Percentiles rank a stretch among this genome's conserved stretches.
These are phyloP conservation scores for Aschersonia sp. DNA, from an alignment of 2,329 filamentous ascomycete genomes.

Conservation along the genomic window DNA sequence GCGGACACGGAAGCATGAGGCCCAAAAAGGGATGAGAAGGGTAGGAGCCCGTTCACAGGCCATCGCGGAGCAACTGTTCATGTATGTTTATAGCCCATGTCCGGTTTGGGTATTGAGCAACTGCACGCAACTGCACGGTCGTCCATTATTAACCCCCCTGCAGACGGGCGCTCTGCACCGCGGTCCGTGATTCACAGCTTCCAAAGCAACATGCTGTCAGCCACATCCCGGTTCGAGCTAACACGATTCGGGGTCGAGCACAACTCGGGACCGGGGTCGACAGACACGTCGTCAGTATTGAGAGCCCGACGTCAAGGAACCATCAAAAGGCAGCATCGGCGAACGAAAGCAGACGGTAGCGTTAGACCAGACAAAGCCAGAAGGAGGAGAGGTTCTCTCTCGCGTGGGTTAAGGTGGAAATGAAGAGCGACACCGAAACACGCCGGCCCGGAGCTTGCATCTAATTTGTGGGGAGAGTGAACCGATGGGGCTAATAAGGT, in stretches of 20 bases:
- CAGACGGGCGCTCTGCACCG: not conserved
- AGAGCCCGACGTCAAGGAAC: not conserved
- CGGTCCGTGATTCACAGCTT: not conserved
- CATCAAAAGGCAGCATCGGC: not conserved
- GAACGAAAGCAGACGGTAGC: not conserved
- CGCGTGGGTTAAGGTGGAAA: conserved; percentile 1
- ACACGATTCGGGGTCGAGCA: too few species aligned
- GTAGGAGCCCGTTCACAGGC: too few species aligned
- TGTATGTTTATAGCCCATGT: not conserved
- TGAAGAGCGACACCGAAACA: conserved; percentile 5
- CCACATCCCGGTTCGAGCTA: too few species aligned
- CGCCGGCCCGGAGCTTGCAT: not conserved
- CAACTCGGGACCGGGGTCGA: too few species aligned
- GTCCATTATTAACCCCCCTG: not conserved
- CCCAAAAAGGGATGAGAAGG: not conserved
- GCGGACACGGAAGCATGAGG: not conserved
- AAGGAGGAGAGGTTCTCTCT: not conserved
- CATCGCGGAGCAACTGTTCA: too few species aligned
- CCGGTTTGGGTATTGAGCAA: too few species aligned
- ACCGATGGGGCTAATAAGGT: not conserved
- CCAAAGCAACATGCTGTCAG: not conserved
- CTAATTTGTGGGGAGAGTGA: not conserved
- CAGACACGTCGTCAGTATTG: not conserved
- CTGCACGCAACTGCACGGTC: not conserved
- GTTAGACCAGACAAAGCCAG: not conserved